Conservation (phyloP, 179 eudicot genomes). For the Beta corolliflora region DNA sequence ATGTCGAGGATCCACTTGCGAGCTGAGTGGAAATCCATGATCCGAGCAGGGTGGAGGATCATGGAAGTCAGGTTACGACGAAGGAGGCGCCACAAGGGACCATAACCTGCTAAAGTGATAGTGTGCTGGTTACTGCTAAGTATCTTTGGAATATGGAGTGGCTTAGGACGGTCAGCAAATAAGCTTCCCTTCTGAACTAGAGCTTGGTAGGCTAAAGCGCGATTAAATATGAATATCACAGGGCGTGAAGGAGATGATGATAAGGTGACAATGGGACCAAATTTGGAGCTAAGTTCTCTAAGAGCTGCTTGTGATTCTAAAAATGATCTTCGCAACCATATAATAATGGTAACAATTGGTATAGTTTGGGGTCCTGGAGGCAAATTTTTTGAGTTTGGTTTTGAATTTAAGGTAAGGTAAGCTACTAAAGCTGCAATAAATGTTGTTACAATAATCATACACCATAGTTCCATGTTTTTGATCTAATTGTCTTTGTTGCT, state of each 20-base stretch:
- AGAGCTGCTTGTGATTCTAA: constrained; percentile 10
- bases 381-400: background rate
- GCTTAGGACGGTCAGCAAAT: constrained; percentile 22
- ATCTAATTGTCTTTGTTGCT: background rate
- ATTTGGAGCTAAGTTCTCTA: constrained; percentile 4
- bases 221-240: constrained; percentile 1
- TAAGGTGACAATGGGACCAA: constrained; percentile 23
- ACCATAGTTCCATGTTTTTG: constrained; percentile 22
- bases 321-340: constrained; percentile 17
- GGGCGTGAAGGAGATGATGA: constrained; percentile 7
- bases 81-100: constrained; percentile 25
- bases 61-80: constrained; percentile 14
- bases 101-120: constrained; percentile 20
- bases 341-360: constrained; percentile 12
- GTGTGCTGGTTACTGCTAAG: constrained; percentile 21
- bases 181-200: constrained; percentile 12
- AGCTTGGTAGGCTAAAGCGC: constrained; percentile 19
- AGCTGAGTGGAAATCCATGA: constrained; percentile 17
- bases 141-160: constrained; percentile 14
- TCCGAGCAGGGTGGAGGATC: constrained; percentile 12
- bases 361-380: constrained; percentile 18
- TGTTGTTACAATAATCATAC: constrained; percentile 2
- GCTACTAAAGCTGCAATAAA: background rate
- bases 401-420: background rate
- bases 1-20: constrained; percentile 23